These are phyloP conservation scores for Pseudozyma tsukubaensis DNA, from an alignment of 1,284 basidiomycete genomes.

Conservation along the genomic window DNA sequence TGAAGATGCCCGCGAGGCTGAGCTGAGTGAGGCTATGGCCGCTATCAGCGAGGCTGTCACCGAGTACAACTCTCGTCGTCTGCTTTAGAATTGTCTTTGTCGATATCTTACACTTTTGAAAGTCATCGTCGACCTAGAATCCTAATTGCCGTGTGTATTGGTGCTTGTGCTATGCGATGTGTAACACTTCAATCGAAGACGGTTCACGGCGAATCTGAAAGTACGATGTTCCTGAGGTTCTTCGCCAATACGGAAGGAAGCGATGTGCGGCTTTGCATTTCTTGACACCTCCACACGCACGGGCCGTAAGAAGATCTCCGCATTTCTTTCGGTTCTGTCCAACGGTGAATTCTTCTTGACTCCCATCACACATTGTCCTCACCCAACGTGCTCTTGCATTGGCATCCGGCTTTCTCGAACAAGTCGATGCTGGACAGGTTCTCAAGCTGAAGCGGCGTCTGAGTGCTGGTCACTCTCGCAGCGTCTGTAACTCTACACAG, in stretches of 20 bases:
- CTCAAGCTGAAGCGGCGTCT: not conserved
- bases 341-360: not conserved
- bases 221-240: not conserved
- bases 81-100: constrained; percentile 4
- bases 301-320: not conserved
- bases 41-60: constrained; percentile 29
- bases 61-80: constrained; percentile 27
- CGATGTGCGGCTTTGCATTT: not conserved
- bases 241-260: not conserved
- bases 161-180: no score
- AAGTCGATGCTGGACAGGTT: not conserved
- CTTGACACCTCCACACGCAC: constrained; percentile 28
- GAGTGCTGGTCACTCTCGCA: constrained; percentile 19
- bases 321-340: not conserved
- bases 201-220: not conserved
- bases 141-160: no score
- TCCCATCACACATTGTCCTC: not conserved
- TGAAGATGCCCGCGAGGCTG: constrained; percentile 17
- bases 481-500: not conserved
- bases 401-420: not conserved
- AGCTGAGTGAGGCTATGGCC: constrained; percentile 33
- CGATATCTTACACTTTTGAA: not conserved
- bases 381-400: not conserved
- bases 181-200: no score
- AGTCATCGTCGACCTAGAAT: not conserved